A percentile compares a stretch with the other conserved stretches of the same genome.
phyloP scores from a whole-genome alignment of 1,284 basidiomycete genomes.

The Melampsora larici-populina region DNA sequence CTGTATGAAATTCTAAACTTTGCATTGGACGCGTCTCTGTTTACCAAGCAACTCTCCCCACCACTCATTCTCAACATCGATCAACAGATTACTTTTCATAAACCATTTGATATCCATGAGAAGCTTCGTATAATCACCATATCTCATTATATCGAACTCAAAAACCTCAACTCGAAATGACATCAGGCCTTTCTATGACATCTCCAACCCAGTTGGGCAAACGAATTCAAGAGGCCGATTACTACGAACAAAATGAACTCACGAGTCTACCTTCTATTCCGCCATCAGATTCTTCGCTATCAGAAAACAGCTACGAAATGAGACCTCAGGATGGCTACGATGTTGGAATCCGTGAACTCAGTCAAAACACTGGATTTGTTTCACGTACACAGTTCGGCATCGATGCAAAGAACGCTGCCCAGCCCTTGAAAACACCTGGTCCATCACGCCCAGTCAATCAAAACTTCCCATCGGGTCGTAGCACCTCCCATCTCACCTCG shows the following conservation, averaged over 20 bases:
- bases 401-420: neutral
- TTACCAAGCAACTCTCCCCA: too few species aligned
- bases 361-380: conserved; percentile 4
- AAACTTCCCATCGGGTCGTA: neutral
- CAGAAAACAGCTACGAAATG: conserved; percentile 2
- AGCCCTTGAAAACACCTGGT: neutral
- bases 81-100: too few species aligned
- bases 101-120: too few species aligned
- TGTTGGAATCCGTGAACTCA: conserved; percentile 22
- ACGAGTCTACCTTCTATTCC: conserved; percentile 20
- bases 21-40: too few species aligned
- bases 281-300: conserved; percentile 1
- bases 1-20: too few species aligned
- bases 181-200: neutral
- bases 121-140: too few species aligned
- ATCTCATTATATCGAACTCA: too few species aligned
- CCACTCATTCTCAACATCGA: too few species aligned
- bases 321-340: conserved; percentile 26
- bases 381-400: neutral
- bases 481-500: conserved; percentile 38
- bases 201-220: neutral
- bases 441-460: conserved; percentile 18
- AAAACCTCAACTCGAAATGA: neutral
- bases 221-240: neutral
- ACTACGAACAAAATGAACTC: conserved; percentile 20